These are phyloP conservation scores for Alectoria sarmentosa DNA, from an alignment of 495 filamentous ascomycete species.

Conservation along the genomic window DNA sequence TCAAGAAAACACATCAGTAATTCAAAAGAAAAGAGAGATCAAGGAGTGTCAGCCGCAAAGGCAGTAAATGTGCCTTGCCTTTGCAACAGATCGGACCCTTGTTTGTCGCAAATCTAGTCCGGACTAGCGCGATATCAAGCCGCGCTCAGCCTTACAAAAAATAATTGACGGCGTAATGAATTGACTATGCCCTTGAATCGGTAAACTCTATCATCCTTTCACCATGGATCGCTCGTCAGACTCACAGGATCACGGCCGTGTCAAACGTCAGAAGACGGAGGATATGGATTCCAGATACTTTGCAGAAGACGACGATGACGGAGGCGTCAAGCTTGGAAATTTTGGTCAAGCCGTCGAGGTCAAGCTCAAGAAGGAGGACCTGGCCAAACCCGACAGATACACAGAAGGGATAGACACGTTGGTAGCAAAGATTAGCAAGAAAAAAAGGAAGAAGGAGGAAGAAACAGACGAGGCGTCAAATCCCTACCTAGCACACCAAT, in stretches of 20 bases:
- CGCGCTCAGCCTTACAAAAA: slow-evolving; percentile 11
- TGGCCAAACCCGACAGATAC: neutral
- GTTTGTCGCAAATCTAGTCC: neutral
- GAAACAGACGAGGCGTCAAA: neutral
- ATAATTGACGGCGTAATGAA: neutral
- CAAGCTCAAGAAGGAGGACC: neutral
- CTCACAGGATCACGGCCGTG: slow-evolving; percentile 36
- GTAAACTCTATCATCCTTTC: neutral
- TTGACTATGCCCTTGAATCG: neutral
- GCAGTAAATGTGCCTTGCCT: slow-evolving; percentile 7
- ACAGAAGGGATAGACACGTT: neutral
- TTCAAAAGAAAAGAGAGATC: neutral
- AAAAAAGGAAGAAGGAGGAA: slow-evolving; percentile 8
- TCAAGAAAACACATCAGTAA: neutral
- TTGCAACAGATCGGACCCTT: neutral
- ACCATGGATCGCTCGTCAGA: slow-evolving; percentile 29
- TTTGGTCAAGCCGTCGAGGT: slow-evolving; percentile 14
- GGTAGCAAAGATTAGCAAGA: neutral
- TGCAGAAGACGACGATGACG: slow-evolving; percentile 35
- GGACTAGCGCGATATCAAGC: slow-evolving; percentile 2
- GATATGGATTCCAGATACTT: slow-evolving; percentile 16
- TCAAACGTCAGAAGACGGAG: slow-evolving; percentile 43
- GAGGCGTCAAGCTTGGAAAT: slow-evolving; percentile 31
- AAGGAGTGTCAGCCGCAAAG: neutral
- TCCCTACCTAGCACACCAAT: slow-evolving; percentile 8